Conservation (phyloP, 257 asterid species). For the Nicotiana noctiflora region DNA sequence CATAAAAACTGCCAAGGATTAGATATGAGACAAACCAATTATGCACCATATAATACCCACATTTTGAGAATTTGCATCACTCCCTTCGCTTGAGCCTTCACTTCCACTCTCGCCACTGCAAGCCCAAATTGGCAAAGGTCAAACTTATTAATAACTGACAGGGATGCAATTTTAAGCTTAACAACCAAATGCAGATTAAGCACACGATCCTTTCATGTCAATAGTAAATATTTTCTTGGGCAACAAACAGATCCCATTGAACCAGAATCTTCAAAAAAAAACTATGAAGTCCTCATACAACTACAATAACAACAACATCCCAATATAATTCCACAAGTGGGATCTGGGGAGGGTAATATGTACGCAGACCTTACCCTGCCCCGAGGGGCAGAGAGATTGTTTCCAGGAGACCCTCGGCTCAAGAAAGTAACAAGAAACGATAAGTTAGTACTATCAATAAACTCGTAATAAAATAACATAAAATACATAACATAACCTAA, state of each 20-base stretch:
- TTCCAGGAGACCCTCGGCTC: too few relatives aligned
- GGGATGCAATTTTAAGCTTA: background rate
- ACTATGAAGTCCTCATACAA: background rate
- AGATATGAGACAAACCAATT: background rate
- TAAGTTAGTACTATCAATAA: too few relatives aligned
- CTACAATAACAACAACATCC: too few relatives aligned
- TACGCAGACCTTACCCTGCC: too few relatives aligned
- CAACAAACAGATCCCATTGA: background rate
- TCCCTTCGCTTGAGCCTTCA: constrained; percentile 89
- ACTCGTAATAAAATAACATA: too few relatives aligned
- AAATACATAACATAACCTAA: too few relatives aligned
- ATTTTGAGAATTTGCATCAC: constrained; percentile 76
- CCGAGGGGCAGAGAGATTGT: too few relatives aligned
- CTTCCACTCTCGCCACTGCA: constrained; percentile 85
- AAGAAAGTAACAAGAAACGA: too few relatives aligned
- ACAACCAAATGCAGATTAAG: background rate
- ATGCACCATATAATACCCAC: constrained; percentile 38
- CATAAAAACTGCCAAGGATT: background rate
- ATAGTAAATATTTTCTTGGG: background rate
- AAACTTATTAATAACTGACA: constrained; percentile 1
- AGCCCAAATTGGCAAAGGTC: constrained; percentile 13
- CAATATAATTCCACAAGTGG: too few relatives aligned
- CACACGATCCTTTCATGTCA: background rate
- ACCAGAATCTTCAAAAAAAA: background rate
- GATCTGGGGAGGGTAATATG: too few relatives aligned